Conservation (phyloP, 139 green algal genomes). For the Zygnema circumcarinatum region DNA sequence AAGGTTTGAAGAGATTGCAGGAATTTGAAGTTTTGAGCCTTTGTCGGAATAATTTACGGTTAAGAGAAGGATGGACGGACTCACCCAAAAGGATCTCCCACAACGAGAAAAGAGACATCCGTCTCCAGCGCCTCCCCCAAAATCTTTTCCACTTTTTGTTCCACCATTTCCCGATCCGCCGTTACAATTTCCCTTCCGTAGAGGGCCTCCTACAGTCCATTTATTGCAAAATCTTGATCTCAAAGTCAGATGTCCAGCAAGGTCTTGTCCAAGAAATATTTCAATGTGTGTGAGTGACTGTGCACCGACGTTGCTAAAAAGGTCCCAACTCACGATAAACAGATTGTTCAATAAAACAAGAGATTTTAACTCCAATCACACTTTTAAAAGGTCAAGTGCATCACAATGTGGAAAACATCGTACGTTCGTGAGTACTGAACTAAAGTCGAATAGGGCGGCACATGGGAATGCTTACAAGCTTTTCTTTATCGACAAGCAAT, state of each 20-base stretch:
- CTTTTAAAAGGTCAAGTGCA: neutral
- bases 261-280: neutral
- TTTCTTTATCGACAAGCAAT: constrained; percentile 82
- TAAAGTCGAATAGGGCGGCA: too few relatives aligned
- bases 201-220: constrained; percentile 81
- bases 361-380: neutral
- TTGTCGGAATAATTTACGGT: too few relatives aligned
- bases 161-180: constrained; percentile 93
- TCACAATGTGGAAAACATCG: too few relatives aligned
- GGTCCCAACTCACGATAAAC: too few relatives aligned
- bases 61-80: too few relatives aligned
- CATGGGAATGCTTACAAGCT: constrained; percentile 78
- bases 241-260: neutral
- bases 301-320: too few relatives aligned
- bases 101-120: constrained; percentile 96
- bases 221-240: neutral
- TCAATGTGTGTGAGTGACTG: neutral
- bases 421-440: too few relatives aligned
- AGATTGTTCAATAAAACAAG: too few relatives aligned
- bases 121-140: constrained; percentile 75
- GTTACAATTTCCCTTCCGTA: constrained; percentile 90
- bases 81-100: constrained; percentile 92
- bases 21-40: too few relatives aligned
- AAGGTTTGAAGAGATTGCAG: too few relatives aligned
- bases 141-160: constrained; percentile 83